Conservation (phyloP, 2,329 filamentous ascomycete genomes). For the Talaromyces sp. region DNA sequence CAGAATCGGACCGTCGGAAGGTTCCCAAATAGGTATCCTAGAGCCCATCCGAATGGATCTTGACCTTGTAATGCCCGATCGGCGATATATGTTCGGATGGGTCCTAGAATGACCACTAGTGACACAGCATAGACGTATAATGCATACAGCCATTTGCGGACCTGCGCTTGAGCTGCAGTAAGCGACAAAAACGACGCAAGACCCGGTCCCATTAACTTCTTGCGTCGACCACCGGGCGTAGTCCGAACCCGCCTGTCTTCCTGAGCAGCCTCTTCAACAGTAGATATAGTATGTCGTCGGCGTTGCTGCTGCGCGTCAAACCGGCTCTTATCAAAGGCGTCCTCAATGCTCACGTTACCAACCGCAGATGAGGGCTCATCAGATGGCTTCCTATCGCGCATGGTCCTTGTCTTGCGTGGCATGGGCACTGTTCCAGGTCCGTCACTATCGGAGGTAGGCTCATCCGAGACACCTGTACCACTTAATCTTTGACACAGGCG, state of each 20-base stretch:
- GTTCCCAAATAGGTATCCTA: constrained; percentile 87
- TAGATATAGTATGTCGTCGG: constrained; percentile 58
- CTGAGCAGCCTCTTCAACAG: constrained; percentile 36
- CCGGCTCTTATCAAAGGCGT: constrained; percentile 24
- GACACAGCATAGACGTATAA: constrained; percentile 73
- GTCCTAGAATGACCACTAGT: constrained; percentile 66
- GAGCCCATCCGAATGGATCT: constrained; percentile 90
- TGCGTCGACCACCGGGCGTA: constrained; percentile 67
- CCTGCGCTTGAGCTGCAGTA: constrained; percentile 73
- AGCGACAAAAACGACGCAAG: constrained; percentile 76
- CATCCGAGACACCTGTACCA: constrained; percentile 39
- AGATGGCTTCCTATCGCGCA: constrained; percentile 18
- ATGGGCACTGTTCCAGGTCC: constrained; percentile 33
- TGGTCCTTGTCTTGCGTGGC: constrained; percentile 38
- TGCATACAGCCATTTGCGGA: constrained; percentile 84
- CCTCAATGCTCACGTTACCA: constrained; percentile 29
- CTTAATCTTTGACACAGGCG: constrained; percentile 55
- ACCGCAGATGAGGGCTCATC: constrained; percentile 22
- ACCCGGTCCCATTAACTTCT: constrained; percentile 65
- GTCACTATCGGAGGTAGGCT: constrained; percentile 43
- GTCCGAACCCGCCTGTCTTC: constrained; percentile 35
- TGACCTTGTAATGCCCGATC: constrained; percentile 67
- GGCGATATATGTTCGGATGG: constrained; percentile 71
- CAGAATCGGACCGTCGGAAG: constrained; percentile 70
- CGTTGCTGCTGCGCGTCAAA: constrained; percentile 20